A percentile compares a stretch with the other conserved stretches of the same genome.
Evolutionary conservation across 176 grass and related monocot species (phyloP).

Genomic region (Poa annua): DNA sequence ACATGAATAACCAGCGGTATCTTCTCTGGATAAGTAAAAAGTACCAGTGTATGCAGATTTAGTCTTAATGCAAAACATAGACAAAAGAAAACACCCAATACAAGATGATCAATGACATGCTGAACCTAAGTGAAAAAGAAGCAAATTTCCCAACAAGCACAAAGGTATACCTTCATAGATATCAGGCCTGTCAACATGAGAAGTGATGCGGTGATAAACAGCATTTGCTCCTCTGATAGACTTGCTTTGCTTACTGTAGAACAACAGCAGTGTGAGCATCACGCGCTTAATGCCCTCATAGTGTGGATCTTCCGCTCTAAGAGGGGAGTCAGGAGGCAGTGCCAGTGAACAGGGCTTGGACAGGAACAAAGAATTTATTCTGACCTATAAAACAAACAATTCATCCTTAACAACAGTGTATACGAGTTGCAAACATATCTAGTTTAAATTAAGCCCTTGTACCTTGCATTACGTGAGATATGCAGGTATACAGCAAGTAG

Average conservation of each 20-base stretch:
- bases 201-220: conserved; percentile 80
- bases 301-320: conserved; percentile 75
- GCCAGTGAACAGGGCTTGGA: conserved; percentile 93
- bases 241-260: conserved; percentile 99
- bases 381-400: conserved; percentile 60
- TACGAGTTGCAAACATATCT: conserved; percentile 19
- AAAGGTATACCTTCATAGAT: conserved; percentile 85
- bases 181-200: conserved; percentile 77
- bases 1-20: conserved; percentile 7
- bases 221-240: conserved; percentile 91
- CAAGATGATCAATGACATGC: conserved; percentile 19
- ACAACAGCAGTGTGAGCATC: conserved; percentile 77
- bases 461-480: not conserved
- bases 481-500: conserved; percentile 14
- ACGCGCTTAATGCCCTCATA: conserved; percentile 71
- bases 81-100: conserved; percentile 19
- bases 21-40: conserved; percentile 9
- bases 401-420: conserved; percentile 6
- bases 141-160: conserved; percentile 23
- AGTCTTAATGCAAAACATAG: not conserved
- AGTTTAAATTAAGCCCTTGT: not conserved
- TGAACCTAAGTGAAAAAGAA: conserved; percentile 24
- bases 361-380: conserved; percentile 83
- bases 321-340: conserved; percentile 74
- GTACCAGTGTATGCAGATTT: not conserved